Conservation (phyloP, 257 asterid species). For the Mentha longifolia region DNA sequence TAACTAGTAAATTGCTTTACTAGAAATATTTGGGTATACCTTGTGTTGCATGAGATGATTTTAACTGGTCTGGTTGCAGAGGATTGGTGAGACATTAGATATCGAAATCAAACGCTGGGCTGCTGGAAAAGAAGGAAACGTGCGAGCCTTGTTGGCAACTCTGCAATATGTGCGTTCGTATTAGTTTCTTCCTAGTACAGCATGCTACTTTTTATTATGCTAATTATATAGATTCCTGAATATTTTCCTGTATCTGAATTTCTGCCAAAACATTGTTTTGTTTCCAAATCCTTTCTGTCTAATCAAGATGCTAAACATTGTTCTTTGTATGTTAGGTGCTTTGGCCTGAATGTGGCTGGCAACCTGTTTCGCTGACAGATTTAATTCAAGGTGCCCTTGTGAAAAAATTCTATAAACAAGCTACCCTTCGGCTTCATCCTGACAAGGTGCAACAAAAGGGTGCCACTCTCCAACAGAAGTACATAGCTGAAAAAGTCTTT, state of each 20-base stretch:
- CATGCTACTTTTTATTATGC: not conserved
- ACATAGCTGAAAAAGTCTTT: slow-evolving; percentile 95
- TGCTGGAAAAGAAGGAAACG: slow-evolving; percentile 97
- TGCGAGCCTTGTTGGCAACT: slow-evolving; percentile 97
- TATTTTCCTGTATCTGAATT: not conserved
- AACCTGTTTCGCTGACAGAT: slow-evolving; percentile 96
- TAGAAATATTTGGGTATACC: not conserved
- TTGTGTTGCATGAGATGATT: slow-evolving; percentile 8
- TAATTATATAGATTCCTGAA: not conserved
- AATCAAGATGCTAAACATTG: slow-evolving; percentile 8
- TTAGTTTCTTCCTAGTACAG: slow-evolving; percentile 13
- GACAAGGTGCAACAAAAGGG: slow-evolving; percentile 99
- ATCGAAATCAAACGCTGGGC: slow-evolving; percentile 99
- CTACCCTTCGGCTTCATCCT: slow-evolving; percentile 97
- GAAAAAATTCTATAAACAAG: slow-evolving; percentile 88
- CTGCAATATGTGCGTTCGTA: slow-evolving; percentile 82
- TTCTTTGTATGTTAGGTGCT: slow-evolving; percentile 69
- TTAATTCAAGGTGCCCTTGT: slow-evolving; percentile 83
- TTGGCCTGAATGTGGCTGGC: slow-evolving; percentile 99
- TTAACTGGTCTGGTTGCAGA: slow-evolving; percentile 56
- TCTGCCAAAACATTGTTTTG: not conserved
- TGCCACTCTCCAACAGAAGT: slow-evolving; percentile 94
- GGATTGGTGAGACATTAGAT: slow-evolving; percentile 80
- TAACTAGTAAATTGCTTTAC: slow-evolving; percentile 18
- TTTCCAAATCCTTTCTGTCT: slow-evolving; percentile 16